A percentile compares a stretch with the other conserved stretches of the same genome.
These are phyloP conservation scores for Hypoxylon rubiginosum DNA, from an alignment of 2,329 filamentous ascomycete genomes.

Conservation along the genomic window DNA sequence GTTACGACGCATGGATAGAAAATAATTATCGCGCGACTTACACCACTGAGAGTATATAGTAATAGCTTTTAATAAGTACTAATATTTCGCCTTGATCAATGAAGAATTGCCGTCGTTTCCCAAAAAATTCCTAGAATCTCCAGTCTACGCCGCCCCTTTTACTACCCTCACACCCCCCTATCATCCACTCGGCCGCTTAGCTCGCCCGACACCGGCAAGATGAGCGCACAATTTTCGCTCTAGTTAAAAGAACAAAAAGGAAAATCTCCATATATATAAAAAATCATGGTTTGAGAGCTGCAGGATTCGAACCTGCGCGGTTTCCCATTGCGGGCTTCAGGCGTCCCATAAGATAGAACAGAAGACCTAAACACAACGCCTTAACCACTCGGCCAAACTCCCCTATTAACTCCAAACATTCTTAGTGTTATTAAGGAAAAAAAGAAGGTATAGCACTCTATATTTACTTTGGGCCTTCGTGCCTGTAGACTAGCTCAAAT, in stretches of 20 bases:
- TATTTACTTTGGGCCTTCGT: not conserved
- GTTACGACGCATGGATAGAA: not conserved
- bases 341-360: not conserved
- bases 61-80: not conserved
- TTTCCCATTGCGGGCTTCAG: slow-evolving; percentile 15
- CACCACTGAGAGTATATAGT: no score
- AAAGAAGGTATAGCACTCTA: not conserved
- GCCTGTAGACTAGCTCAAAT: no score
- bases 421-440: no score
- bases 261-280: not conserved
- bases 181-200: not conserved
- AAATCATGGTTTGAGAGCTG: not conserved
- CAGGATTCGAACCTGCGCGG: slow-evolving; percentile 19
- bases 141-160: not conserved
- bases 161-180: not conserved
- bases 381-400: slow-evolving; percentile 16
- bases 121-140: not conserved
- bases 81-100: not conserved
- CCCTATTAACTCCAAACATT: not conserved
- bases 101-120: not conserved
- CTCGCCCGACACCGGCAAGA: slow-evolving; percentile 1
- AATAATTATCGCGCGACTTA: not conserved
- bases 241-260: not conserved
- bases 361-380: slow-evolving; percentile 16
- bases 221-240: not conserved